These are phyloP conservation scores for Phyllosticta capitalensis DNA, from an alignment of 2,329 filamentous ascomycete species.

Conservation along the genomic window DNA sequence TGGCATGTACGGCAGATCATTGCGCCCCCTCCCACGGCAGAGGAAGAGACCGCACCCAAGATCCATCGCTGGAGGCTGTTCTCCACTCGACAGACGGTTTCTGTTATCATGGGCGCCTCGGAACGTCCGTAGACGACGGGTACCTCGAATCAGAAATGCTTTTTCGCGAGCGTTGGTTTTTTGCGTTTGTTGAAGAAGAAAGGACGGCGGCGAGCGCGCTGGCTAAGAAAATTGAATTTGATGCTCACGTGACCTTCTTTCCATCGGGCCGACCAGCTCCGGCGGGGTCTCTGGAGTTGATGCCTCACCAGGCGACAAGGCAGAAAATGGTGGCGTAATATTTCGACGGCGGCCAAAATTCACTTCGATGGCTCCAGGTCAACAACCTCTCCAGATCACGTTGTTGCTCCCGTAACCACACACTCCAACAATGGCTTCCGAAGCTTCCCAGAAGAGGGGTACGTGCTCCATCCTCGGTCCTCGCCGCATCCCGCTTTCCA, in stretches of 20 bases:
- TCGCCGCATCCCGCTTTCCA: slow-evolving; percentile 6
- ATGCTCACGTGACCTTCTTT: background rate
- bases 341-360: background rate
- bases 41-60: slow-evolving; percentile 50
- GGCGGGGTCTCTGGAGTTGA: no score
- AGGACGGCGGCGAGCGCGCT: slow-evolving; percentile 16
- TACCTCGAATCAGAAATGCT: slow-evolving; percentile 46
- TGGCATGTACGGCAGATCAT: slow-evolving; percentile 47
- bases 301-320: background rate
- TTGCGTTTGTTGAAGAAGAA: slow-evolving; percentile 44
- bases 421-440: slow-evolving; percentile 9
- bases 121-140: slow-evolving; percentile 27
- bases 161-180: slow-evolving; percentile 47
- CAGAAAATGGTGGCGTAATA: background rate
- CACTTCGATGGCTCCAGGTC: background rate
- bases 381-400: background rate
- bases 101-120: slow-evolving; percentile 45
- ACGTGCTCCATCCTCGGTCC: background rate
- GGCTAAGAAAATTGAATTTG: background rate
- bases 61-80: slow-evolving; percentile 38
- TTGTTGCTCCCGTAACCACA: background rate
- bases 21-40: slow-evolving; percentile 45
- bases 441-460: slow-evolving; percentile 12
- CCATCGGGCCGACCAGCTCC: no score
- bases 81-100: slow-evolving; percentile 51